A percentile compares a stretch with the other conserved stretches of the same genome.
These are phyloP conservation scores for Aquilaria agallochum DNA, from an alignment of 441 rosid species.

Conservation along the genomic window DNA sequence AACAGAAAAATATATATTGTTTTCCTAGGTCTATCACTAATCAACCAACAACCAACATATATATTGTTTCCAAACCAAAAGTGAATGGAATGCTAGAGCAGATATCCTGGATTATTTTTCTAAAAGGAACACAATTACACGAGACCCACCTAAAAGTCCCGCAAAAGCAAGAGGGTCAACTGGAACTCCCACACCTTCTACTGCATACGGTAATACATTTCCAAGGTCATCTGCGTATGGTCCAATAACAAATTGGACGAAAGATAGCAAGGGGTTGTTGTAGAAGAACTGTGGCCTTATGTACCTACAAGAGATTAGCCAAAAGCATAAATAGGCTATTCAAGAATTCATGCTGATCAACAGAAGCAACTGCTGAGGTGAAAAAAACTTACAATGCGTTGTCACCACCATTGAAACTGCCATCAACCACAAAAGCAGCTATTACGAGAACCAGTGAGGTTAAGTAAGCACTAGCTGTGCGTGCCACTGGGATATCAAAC, in stretches of 20 bases:
- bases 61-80: too few species aligned
- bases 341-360: neutral
- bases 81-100: too few species aligned
- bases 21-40: too few species aligned
- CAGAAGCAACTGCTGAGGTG: neutral
- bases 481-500: slow-evolving; percentile 83
- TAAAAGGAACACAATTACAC: neutral
- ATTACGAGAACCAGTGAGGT: slow-evolving; percentile 67
- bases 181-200: slow-evolving; percentile 91
- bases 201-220: slow-evolving; percentile 83
- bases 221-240: slow-evolving; percentile 92
- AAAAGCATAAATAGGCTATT: neutral
- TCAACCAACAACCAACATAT: too few species aligned
- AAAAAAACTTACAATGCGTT: slow-evolving; percentile 74
- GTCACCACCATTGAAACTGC: slow-evolving; percentile 86
- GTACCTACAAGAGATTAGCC: slow-evolving; percentile 41
- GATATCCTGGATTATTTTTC: too few species aligned
- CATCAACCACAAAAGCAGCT: slow-evolving; percentile 74
- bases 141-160: slow-evolving; percentile 72
- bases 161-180: slow-evolving; percentile 94
- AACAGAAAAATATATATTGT: too few species aligned
- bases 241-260: slow-evolving; percentile 75
- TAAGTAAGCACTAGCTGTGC: slow-evolving; percentile 80
- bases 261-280: slow-evolving; percentile 83
- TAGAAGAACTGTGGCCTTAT: slow-evolving; percentile 87